A percentile compares a stretch with the other conserved stretches of the same genome.
Evolutionary conservation across 176 grass and related monocot species (phyloP).

Genomic region (Triticum turgidum): DNA sequence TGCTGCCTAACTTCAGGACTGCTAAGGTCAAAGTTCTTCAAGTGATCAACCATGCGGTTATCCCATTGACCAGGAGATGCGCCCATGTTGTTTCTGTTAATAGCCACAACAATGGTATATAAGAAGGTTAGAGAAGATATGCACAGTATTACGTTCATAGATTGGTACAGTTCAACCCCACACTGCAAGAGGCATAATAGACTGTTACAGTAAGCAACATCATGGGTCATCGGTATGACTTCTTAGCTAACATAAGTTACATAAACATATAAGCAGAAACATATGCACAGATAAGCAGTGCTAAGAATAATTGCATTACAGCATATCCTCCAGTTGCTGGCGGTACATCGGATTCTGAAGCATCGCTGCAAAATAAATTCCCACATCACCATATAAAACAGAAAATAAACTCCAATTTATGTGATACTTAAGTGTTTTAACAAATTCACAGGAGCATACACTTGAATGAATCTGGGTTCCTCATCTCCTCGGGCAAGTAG

Average conservation of each 20-base stretch:
- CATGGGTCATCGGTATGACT: not conserved
- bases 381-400: constrained; percentile 17
- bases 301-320: constrained; percentile 56
- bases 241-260: not conserved
- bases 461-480: constrained; percentile 89
- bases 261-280: constrained; percentile 12
- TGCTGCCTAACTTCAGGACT: constrained; percentile 92
- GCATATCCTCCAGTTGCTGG: constrained; percentile 95
- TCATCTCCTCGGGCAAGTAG: constrained; percentile 98
- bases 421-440: constrained; percentile 3
- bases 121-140: constrained; percentile 12
- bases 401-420: constrained; percentile 19
- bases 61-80: constrained; percentile 83
- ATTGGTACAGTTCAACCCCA: constrained; percentile 21
- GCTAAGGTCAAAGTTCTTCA: constrained; percentile 96
- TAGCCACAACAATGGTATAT: constrained; percentile 19
- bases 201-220: not conserved
- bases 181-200: not conserved
- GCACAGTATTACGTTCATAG: not conserved
- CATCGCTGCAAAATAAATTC: constrained; percentile 75
- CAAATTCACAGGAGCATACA: constrained; percentile 53
- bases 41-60: constrained; percentile 74
- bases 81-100: constrained; percentile 90
- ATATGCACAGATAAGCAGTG: not conserved
- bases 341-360: constrained; percentile 94